These are phyloP conservation scores for Pleurotus tuber-regium DNA, from an alignment of 768 basidiomycete species.

Conservation along the genomic window DNA sequence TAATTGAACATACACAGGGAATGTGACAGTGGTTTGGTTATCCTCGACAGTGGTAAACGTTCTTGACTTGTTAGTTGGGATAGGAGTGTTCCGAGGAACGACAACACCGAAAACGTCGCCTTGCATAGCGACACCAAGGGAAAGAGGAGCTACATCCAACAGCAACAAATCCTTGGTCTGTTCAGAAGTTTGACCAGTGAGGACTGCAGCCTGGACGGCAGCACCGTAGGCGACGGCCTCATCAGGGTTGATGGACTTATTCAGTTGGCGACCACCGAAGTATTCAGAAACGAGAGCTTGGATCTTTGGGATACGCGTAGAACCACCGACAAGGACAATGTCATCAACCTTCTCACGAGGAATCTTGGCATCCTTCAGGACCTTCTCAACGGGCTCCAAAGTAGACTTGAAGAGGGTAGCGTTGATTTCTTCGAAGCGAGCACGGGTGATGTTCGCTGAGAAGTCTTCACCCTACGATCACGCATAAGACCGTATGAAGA, in stretches of 20 bases:
- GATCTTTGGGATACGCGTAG: conserved; percentile 97
- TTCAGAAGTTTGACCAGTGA: conserved; percentile 97
- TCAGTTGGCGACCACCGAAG: conserved; percentile 98
- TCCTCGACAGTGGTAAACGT: conserved; percentile 99
- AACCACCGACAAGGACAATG: conserved; percentile 98
- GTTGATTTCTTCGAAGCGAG: conserved; percentile 99
- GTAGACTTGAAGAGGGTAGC: conserved; percentile 94
- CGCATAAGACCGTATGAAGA: background rate
- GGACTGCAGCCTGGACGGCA: conserved; percentile 96
- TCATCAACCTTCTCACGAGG: conserved; percentile 96
- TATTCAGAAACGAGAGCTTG: conserved; percentile 97
- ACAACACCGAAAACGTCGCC: conserved; percentile 99
- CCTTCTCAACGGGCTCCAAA: conserved; percentile 97
- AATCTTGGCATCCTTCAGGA: conserved; percentile 99
- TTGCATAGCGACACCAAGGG: conserved; percentile 99
- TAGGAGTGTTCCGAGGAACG: conserved; percentile 98
- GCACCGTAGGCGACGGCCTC: conserved; percentile 99
- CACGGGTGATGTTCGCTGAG: conserved; percentile 97
- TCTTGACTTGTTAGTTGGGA: conserved; percentile 98
- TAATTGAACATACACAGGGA: conserved; percentile 78
- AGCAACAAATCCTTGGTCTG: conserved; percentile 96
- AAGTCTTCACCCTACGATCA: conserved; percentile 85
- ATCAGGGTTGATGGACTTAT: conserved; percentile 99
- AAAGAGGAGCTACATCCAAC: conserved; percentile 89
- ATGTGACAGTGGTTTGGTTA: conserved; percentile 99